Percentiles rank a stretch among this genome's conserved stretches.
phyloP scores from a whole-genome alignment of 345 rosid genomes.

The Raphanus raphanistrum region DNA sequence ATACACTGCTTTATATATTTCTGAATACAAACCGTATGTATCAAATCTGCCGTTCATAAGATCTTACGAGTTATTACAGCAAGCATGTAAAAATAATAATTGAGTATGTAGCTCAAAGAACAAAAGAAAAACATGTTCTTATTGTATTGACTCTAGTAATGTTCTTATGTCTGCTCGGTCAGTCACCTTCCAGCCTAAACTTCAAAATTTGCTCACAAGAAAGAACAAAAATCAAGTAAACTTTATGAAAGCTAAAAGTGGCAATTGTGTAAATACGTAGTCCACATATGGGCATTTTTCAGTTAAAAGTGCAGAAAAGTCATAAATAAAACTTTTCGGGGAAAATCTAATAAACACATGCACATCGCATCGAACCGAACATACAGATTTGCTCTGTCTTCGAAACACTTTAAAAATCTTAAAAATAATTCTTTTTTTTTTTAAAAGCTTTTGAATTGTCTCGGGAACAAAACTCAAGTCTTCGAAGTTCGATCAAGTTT shows the following conservation, averaged over 20 bases:
- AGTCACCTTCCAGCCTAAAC: background rate
- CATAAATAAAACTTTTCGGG: background rate
- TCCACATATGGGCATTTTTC: background rate
- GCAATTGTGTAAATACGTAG: conserved; percentile 9
- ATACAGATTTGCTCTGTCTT: conserved; percentile 29
- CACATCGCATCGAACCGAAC: conserved; percentile 13
- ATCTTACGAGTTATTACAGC: too few species aligned
- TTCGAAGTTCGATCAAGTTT: background rate
- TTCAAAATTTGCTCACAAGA: background rate
- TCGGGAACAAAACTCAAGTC: conserved; percentile 3
- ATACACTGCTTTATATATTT: background rate
- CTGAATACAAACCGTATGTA: background rate
- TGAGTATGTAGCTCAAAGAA: too few species aligned
- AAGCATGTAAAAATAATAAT: too few species aligned
- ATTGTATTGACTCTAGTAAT: background rate
- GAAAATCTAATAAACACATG: conserved; percentile 5
- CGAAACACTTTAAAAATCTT: conserved; percentile 9
- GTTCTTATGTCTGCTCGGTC: background rate
- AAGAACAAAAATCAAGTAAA: background rate
- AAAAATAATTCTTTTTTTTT: background rate
- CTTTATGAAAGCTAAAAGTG: background rate
- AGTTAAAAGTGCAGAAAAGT: background rate
- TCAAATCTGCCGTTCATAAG: too few species aligned
- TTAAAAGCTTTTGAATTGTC: background rate
- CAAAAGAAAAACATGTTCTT: too few species aligned